These are phyloP conservation scores for Mortierella sp. DNA, from an alignment of 371 early-diverging fungal genomes.

Conservation along the genomic window DNA sequence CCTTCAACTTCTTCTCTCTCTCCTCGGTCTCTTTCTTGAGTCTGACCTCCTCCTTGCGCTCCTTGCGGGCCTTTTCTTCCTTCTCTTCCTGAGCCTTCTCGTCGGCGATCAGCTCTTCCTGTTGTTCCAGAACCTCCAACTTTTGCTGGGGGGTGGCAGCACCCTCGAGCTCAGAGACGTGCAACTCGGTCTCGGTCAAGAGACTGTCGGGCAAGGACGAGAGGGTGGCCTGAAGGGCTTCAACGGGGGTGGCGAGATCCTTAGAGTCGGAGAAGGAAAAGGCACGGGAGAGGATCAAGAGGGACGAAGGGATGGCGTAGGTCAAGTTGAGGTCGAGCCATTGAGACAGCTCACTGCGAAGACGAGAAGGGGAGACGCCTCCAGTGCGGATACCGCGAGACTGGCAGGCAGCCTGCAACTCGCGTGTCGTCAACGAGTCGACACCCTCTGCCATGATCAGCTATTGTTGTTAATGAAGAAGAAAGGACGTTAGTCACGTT, in stretches of 20 bases:
- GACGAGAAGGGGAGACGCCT: constrained; percentile 89
- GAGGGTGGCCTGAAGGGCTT: constrained; percentile 95
- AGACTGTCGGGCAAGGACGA: constrained; percentile 93
- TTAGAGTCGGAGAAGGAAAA: constrained; percentile 84
- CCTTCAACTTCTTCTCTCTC: constrained; percentile 51
- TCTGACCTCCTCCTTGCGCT: constrained; percentile 64
- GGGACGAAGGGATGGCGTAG: constrained; percentile 92
- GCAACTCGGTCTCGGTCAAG: constrained; percentile 90
- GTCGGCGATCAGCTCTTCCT: constrained; percentile 95
- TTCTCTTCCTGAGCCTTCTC: constrained; percentile 83
- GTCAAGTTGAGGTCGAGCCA: constrained; percentile 96
- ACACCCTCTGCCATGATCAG: constrained; percentile 92
- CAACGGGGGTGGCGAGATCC: constrained; percentile 70
- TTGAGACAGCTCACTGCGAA: constrained; percentile 90
- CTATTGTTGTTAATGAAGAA: constrained; percentile 26
- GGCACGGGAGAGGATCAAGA: constrained; percentile 93
- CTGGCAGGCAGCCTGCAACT: constrained; percentile 90
- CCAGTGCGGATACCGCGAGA: constrained; percentile 93
- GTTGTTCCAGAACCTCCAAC: constrained; percentile 93
- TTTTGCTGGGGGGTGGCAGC: constrained; percentile 93
- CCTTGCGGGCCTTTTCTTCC: constrained; percentile 66
- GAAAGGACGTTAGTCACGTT: neutral
- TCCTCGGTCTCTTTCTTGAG: constrained; percentile 57
- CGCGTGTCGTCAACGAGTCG: constrained; percentile 87
- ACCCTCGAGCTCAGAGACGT: constrained; percentile 90